Base-by-base conservation (phyloP, 2,329 filamentous ascomycete species). In the Verruconis gallopava region DNA sequence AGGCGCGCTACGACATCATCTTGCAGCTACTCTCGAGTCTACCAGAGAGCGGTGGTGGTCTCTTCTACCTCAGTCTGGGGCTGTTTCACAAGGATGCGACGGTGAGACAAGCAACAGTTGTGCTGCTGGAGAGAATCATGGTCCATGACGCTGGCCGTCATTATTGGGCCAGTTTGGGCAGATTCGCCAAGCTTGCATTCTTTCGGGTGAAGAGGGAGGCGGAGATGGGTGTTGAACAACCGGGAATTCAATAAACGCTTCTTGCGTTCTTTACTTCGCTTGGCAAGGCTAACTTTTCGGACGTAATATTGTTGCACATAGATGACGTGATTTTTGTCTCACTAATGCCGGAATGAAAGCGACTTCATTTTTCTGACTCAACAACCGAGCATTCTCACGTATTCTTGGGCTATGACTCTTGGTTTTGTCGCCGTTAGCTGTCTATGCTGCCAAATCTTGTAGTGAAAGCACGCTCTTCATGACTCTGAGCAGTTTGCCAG, bases 51-150 rank as follows among this genome's bases (percentile, higher is more conserved):
- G 85, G 91, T 52, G 83, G 81, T 1, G 91, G 85, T 0, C 70
- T 96, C 3, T 96, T 96, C 58, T 94, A 95, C 53, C 64, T 98
- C 19, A 84, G 81, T 4, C 72, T 96, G 40, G 91, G 91, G 0
- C 68, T 98, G 4, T 95, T 96, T 58, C 91, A 98, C 64, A 85
- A 86, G 43, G 78, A 88, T 49, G 69, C 72, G 25, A 81, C 85
- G 40, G 88, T 95, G 9, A 73, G 91, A 25, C 64, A 81, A 51
- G 77, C 77, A 43, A 83, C 85, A 2, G 80, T 85, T 1, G 83
- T 83, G 46, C 64, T 98, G 25, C 61, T 98, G 17, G 85, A 89
- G 50, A 73, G 86, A 17, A 78, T 98, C 42, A 75, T 78, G 50
- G 78, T 81, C 44, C 89, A 98, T 61, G 82, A 93, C 55, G 91